Conservation (phyloP, 2,329 filamentous ascomycete species). For the Neoarthrinium moseri region DNA sequence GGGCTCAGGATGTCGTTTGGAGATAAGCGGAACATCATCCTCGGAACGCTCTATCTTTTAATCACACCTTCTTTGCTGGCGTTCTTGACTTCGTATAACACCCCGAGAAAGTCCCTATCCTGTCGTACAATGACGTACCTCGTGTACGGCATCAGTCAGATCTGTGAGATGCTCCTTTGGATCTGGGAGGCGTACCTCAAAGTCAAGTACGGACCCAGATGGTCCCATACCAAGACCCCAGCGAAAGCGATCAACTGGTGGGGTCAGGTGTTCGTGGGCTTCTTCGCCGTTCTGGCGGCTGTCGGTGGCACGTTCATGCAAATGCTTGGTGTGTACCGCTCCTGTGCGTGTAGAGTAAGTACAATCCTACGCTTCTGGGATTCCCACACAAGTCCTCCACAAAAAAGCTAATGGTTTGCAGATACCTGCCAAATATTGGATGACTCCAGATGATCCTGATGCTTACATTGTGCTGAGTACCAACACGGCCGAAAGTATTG, state of each 20-base stretch:
- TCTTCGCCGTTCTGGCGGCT: conserved; percentile 26
- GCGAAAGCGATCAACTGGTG: conserved; percentile 27
- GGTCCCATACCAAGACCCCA: conserved; percentile 21
- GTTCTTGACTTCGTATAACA: conserved; percentile 31
- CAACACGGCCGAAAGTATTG: conserved; percentile 22
- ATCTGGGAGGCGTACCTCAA: conserved; percentile 23
- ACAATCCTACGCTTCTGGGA: not conserved
- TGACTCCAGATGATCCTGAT: conserved; percentile 10
- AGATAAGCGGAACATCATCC: conserved; percentile 21
- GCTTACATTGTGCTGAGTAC: conserved; percentile 25
- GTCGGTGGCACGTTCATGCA: conserved; percentile 28
- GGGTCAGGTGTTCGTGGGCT: conserved; percentile 27
- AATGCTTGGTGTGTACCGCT: conserved; percentile 24
- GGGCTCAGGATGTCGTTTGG: conserved; percentile 16
- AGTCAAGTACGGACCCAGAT: conserved; percentile 22
- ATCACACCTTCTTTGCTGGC: conserved; percentile 28
- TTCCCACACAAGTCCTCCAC: too few species aligned
- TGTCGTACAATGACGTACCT: conserved; percentile 32
- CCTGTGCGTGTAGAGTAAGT: conserved; percentile 25
- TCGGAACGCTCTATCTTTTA: conserved; percentile 20
- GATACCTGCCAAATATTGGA: conserved; percentile 14
- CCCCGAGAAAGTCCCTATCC: conserved; percentile 28
- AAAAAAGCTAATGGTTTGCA: conserved; percentile 7
- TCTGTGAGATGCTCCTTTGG: conserved; percentile 29
- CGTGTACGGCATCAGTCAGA: conserved; percentile 29